Evolutionary conservation across 176 grass and related monocot genomes (phyloP), one percentile per base, ranked within the genome.

Genomic region (Cenchrus americanus): DNA sequence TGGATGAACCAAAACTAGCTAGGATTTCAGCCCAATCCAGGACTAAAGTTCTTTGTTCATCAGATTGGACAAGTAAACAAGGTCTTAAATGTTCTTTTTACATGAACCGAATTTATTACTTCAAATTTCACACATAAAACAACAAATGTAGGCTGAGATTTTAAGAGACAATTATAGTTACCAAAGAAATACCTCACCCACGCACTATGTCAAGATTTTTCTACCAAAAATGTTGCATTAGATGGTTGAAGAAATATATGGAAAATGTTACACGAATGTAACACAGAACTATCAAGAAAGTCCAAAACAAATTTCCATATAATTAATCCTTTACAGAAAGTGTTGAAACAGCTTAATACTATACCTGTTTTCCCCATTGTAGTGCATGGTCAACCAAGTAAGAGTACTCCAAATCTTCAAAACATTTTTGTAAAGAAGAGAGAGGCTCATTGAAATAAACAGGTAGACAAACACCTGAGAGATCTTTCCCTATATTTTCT

Each of bases 401-500:
- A 17, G 95, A 93, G 87, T 98, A 91, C 64, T 98, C 92, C n/a
- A 98, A 85, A 90, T 98, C 95, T 87, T 98, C 95, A 69, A 95
- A 98, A 79, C 95, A 98, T 90, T 98, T 98, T 85, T 98, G 95
- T 69, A 98, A 85, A 76, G 92, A 95, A 78, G 92, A 95, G 60
- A 98, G 79, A 80, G 95, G 95, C 72, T 98, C 95, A 17, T 98
- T 98, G 82, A 98, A 98, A 84, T 98, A 95, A 93, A 98, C 95
- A 71, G 95, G 95, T 70, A 98, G 87, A 48, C 95, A 98, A 54
- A 98, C 95, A 82, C 95, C 92, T 1, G 95, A 95, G 59, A 98
- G 89, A 85, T 98, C 95, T 82, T 98, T 98, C 52, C 95, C 95
- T 37, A 98, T 95, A 84, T 98, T 98, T 83, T 98, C 95, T 92